Conservation (phyloP, 2,329 filamentous ascomycete genomes). For the Ophiocordyceps australis region DNA sequence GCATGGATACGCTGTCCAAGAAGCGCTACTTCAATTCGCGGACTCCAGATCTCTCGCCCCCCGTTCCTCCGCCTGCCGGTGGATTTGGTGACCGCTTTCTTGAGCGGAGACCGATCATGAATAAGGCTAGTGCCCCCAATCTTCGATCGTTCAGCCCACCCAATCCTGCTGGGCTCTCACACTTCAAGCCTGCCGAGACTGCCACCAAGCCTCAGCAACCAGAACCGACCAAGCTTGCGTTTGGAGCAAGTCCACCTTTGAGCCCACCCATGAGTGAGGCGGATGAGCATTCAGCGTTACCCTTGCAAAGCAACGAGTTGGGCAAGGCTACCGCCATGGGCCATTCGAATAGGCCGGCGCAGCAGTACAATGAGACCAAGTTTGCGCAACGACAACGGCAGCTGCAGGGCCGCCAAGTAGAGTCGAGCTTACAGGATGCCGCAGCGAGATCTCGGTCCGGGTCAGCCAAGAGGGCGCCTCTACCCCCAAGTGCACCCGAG, state of each 20-base stretch:
- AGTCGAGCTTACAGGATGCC: slow-evolving; percentile 28
- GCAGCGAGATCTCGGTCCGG: slow-evolving; percentile 26
- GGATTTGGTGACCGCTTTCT: slow-evolving; percentile 26
- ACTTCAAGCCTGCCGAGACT: no score
- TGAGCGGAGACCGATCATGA: slow-evolving; percentile 24
- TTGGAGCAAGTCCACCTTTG: slow-evolving; percentile 18
- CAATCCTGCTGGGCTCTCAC: no score
- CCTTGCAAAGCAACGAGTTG: slow-evolving; percentile 56
- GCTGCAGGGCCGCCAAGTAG: slow-evolving; percentile 58
- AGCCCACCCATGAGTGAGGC: slow-evolving; percentile 48
- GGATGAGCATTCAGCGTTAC: slow-evolving; percentile 45
- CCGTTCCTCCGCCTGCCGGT: slow-evolving; percentile 25
- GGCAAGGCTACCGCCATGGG: slow-evolving; percentile 62
- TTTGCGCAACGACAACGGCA: slow-evolving; percentile 70
- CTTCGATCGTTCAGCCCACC: slow-evolving; percentile 39
- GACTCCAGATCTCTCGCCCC: slow-evolving; percentile 28
- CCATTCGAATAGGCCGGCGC: slow-evolving; percentile 48
- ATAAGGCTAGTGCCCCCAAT: slow-evolving; percentile 50
- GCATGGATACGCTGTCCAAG: slow-evolving; percentile 61
- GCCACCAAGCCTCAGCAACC: no score
- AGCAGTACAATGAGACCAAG: slow-evolving; percentile 69
- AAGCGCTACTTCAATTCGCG: slow-evolving; percentile 32
- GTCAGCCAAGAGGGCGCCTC: slow-evolving; percentile 18
- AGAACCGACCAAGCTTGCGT: slow-evolving; percentile 12
- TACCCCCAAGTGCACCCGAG: slow-evolving; percentile 14